phyloP scores from a whole-genome alignment of 805 yeast species.

The Schizosaccharomyces japonicus region DNA sequence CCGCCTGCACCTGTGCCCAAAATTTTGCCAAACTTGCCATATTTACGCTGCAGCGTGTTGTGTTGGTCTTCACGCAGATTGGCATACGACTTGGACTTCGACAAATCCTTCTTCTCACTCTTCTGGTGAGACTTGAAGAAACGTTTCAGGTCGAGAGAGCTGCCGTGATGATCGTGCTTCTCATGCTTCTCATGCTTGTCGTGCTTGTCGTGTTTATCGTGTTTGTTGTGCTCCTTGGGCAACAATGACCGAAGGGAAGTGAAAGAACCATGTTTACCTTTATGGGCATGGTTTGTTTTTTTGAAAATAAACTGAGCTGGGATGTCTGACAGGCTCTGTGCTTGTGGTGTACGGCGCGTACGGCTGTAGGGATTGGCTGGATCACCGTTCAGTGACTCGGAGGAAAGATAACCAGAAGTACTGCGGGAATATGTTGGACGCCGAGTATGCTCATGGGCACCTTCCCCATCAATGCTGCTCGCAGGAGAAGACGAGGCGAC shows the following conservation, averaged over 20 bases:
- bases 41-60: constrained; percentile 29
- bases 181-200: constrained; percentile 8
- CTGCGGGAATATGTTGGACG: not conserved
- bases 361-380: constrained; percentile 17
- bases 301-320: constrained; percentile 18
- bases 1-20: constrained; percentile 92
- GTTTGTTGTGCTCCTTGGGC: constrained; percentile 9
- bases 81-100: constrained; percentile 7
- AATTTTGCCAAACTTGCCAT: constrained; percentile 49
- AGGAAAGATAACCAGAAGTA: not conserved
- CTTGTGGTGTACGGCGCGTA: constrained; percentile 12
- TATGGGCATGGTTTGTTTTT: constrained; percentile 9
- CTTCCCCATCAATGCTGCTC: not conserved
- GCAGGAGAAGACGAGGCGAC: not conserved
- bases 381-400: not conserved
- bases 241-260: constrained; percentile 10
- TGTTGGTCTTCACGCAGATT: constrained; percentile 18
- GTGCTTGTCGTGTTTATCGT: constrained; percentile 4
- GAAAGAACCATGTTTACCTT: constrained; percentile 7
- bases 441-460: not conserved
- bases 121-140: constrained; percentile 4
- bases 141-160: constrained; percentile 2
- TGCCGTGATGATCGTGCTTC: constrained; percentile 7
- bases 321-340: constrained; percentile 12
- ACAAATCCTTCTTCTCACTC: not conserved